Base-by-base conservation (phyloP, 2,329 filamentous ascomycete genomes). In the Eutypa lata region DNA sequence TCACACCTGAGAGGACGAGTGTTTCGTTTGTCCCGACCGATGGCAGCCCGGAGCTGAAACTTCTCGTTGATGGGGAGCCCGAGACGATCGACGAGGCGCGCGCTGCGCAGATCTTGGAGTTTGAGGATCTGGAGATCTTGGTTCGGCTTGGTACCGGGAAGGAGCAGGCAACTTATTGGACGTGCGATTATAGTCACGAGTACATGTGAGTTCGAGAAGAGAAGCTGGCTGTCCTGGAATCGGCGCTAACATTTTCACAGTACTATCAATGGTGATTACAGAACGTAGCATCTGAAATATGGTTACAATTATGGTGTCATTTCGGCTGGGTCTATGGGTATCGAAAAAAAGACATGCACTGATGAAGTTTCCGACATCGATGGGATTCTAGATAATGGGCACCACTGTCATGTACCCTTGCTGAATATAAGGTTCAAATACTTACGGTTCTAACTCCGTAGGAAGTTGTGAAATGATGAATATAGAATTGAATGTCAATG, bases 101-200 rank as follows among this genome's bases (percentile, higher is more conserved):
- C 18, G 90, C 90, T 14, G 86, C 85, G 26, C 81, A 91, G 76
- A 92, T 95, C 50, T 71, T 95, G 48, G 84, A 89, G 61, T 81
- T 83, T 58, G 89, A 91, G 67, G 87, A 94, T 65, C 70, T 94
- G 57, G 88, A 93, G 73, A 92, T 95, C 56, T 69, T 89, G 37
- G 88, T 95, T 5, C 79, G 79, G 53, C 68, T 95, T 51, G 89
- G 88, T 24, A 88, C 87, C 45, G 86, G 84, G 40, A 75, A 80
- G 33, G 79, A 86, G 66, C 82, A 87, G 68, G 86, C 87, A 1
- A 83, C 85, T 5, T 90, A 90, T 69, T 94, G 89, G 85, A 94
- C 90, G 38, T 94, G 90, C 66, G 90, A 95, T 69, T 90, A 92
- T 61, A 91, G 87, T 66, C 89, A 92, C 66, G 89, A 92, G 77